These are phyloP conservation scores for Juncus effusus DNA, from an alignment of 176 grass and related monocot genomes.

Conservation along the genomic window DNA sequence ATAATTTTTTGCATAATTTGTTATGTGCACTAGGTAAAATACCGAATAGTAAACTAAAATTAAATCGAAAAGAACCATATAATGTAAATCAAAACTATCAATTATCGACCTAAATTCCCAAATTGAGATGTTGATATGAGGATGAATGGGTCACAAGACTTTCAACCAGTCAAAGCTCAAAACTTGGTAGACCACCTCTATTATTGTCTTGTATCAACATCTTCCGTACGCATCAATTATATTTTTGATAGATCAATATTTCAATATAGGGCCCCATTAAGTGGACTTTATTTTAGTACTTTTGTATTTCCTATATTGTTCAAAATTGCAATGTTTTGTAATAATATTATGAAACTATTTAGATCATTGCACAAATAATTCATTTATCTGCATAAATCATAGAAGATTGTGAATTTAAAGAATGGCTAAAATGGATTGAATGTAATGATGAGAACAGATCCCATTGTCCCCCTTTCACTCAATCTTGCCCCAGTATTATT, in stretches of 20 bases:
- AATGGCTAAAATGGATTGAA: not conserved
- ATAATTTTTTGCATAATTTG: not conserved
- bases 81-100: too few species aligned
- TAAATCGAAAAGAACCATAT: too few species aligned
- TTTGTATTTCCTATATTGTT: too few species aligned
- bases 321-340: too few species aligned
- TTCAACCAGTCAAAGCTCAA: not conserved
- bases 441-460: conserved; percentile 33
- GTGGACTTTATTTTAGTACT: too few species aligned
- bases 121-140: not conserved
- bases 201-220: conserved; percentile 28
- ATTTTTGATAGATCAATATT: not conserved
- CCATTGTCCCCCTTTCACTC: conserved; percentile 24
- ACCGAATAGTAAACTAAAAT: not conserved
- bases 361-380: too few species aligned
- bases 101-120: not conserved
- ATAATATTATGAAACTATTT: too few species aligned
- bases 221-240: conserved; percentile 23
- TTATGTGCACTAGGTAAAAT: not conserved
- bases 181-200: conserved; percentile 13
- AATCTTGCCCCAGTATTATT: not conserved
- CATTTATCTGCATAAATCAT: too few species aligned
- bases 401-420: too few species aligned
- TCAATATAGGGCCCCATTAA: not conserved
- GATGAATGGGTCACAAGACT: conserved; percentile 13